phyloP scores from a whole-genome alignment of 495 filamentous ascomycete species.

The Ramalina intermedia region DNA sequence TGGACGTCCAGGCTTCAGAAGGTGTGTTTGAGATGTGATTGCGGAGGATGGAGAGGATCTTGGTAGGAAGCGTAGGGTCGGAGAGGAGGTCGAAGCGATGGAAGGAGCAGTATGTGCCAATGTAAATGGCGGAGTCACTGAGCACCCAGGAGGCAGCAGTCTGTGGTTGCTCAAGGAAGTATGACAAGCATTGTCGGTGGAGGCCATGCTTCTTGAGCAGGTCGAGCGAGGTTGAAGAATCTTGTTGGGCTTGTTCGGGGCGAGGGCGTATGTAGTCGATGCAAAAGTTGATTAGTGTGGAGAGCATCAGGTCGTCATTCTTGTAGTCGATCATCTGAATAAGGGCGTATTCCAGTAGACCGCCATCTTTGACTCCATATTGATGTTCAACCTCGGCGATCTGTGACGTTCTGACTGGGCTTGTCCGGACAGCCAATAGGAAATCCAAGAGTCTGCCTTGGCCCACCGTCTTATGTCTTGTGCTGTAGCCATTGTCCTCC shows the following conservation, averaged over 20 bases:
- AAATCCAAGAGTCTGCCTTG: slow-evolving; percentile 64
- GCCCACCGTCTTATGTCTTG: slow-evolving; percentile 55
- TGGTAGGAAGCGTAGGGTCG: neutral
- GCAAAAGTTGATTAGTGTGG: slow-evolving; percentile 64
- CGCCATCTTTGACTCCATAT: slow-evolving; percentile 33
- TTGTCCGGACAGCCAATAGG: slow-evolving; percentile 53
- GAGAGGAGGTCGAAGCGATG: slow-evolving; percentile 42
- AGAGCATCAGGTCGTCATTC: slow-evolving; percentile 65
- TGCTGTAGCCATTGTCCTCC: slow-evolving; percentile 30
- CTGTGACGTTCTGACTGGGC: slow-evolving; percentile 41
- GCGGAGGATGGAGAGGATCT: too few species aligned
- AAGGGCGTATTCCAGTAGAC: slow-evolving; percentile 62
- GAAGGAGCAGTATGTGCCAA: slow-evolving; percentile 37
- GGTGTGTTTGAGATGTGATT: too few species aligned
- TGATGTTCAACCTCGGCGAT: slow-evolving; percentile 43
- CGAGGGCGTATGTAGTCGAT: slow-evolving; percentile 41
- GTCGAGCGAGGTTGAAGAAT: slow-evolving; percentile 37
- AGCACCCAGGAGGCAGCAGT: slow-evolving; percentile 38
- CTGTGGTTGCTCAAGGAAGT: slow-evolving; percentile 37
- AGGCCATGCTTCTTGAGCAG: slow-evolving; percentile 38
- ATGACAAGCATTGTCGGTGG: slow-evolving; percentile 33
- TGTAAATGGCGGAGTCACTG: slow-evolving; percentile 40
- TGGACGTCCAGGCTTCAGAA: too few species aligned
- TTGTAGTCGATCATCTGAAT: slow-evolving; percentile 55
- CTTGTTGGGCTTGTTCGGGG: slow-evolving; percentile 22